Base-by-base conservation (phyloP, 2,329 filamentous ascomycete species). In the Scytalidium lignicola region DNA sequence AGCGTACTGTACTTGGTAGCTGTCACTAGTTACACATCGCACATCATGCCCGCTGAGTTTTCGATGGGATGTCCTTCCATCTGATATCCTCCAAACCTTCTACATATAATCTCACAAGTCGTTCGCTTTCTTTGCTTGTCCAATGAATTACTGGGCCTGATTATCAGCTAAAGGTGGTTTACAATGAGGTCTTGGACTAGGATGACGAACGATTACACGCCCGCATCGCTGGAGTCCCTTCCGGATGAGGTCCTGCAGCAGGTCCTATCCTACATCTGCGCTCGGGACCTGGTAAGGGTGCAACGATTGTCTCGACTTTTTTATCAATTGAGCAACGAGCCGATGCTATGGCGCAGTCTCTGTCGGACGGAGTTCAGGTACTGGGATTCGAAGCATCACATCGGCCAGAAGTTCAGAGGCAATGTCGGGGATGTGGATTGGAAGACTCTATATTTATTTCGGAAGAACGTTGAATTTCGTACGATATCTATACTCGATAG, bases 241-340 rank as follows among this genome's bases (percentile, higher is more conserved):
- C 91, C 91, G 39, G 87, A 92, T 67, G 93, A 99, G 72, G 80
- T 97, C 54, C 76, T 97, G 59, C 82, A 89, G 63, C 78, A 84
- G 47, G 86, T 97, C 56, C 76, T 96, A 56, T 74, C 76, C 54
- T 82, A 82, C 62, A 65, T 77, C 41, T 67, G 73, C 62, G 85
- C 76, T 56, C 73, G 74, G 49, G 75, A 84, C 52, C 65, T 83
- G 37, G 47, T 56, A 13, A 66, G 61, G 49, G 59, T 83, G 32
- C 73, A 79, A 53, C 65, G 67, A 21, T 74, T 86, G 10, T 88
- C 80, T 19, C 80, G 73, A 56, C 80, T 82, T 51, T 77, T 92
- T 58, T 72, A 81, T 58, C 72, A 74, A 43, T 72, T 95, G 49
- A 78, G 82, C 37, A 82, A 83, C 57, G 85, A 89, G 51, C 82